Evolutionary conservation across 257 asterid genomes (phyloP), one percentile per base, ranked within the genome.

Genomic region (Penstemon barbatus): DNA sequence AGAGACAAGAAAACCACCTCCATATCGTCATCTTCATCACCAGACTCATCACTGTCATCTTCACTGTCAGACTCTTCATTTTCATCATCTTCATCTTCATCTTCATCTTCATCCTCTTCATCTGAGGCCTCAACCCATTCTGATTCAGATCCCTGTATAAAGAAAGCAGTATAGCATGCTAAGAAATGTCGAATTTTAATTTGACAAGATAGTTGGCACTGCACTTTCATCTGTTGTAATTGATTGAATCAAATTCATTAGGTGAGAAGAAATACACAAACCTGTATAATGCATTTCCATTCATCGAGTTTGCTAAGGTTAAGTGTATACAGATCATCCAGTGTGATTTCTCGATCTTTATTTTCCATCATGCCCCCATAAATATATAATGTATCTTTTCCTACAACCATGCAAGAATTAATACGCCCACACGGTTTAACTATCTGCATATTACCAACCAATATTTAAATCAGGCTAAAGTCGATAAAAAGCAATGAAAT

Each of bases 281-380:
- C 99, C 92, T 78, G 81, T 65, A 91, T 80, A 52, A 94, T 65
- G 89, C 99, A 94, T 80, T 86, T 90, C 99, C 99, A 94, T 68
- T 89, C 99, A 64, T 94, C 99, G 70, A 94, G 87, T 78, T 94
- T 94, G 84, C 89, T 88, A 66, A 94, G 97, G 81, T 91, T 91
- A 57, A 94, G 95, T 12, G 87, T 78, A 74, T 91, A 86, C 10
- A 94, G 79, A 84, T 94, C 99, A 69, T 94, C 97, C 42, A 94
- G 96, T 6, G 99, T 89, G 52, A 91, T 82, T 81, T 94, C 99
- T 78, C 42, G 89, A 80, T 94, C 99, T 79, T 86, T 89, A 74
- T 83, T 48, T 82, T 94, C 99, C 97, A 91, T 87, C 96, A 89
- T 87, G 73, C 99, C 99, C 18, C 99, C 99, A 50, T 84, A 94